phyloP scores from a whole-genome alignment of 2,329 filamentous ascomycete genomes.

The Trichoderma atrobrunneum region DNA sequence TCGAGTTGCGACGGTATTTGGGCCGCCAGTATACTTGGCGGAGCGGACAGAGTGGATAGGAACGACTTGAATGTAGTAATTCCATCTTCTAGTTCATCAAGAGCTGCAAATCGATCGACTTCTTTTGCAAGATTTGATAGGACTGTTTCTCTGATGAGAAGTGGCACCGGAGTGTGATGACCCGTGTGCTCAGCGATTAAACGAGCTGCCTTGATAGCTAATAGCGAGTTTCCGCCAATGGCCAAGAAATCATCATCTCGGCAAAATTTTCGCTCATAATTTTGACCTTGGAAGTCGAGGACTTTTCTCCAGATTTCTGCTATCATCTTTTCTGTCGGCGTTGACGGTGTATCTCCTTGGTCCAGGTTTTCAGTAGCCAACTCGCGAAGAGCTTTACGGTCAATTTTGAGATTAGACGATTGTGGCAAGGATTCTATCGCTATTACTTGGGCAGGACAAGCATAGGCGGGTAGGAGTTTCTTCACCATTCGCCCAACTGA shows the following conservation, averaged over 20 bases:
- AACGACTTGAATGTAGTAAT: background rate
- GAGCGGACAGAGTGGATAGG: background rate
- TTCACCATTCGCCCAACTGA: background rate
- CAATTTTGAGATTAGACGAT: background rate
- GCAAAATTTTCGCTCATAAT: background rate
- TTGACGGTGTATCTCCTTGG: background rate
- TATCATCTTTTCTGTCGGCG: background rate
- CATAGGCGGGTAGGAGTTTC: background rate
- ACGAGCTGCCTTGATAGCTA: background rate
- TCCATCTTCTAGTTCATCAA: background rate
- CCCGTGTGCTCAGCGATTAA: background rate
- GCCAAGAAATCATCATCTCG: constrained; percentile 5
- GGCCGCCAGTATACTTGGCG: background rate
- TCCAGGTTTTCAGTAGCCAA: background rate
- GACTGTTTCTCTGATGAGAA: background rate
- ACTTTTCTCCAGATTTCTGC: background rate
- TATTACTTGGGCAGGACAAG: background rate
- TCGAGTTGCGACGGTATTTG: background rate
- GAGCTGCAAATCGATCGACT: background rate
- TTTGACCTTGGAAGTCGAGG: background rate
- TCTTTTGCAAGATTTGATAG: background rate
- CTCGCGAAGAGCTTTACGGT: background rate
- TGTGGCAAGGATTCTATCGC: background rate
- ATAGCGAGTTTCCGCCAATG: background rate
- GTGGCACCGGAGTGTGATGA: background rate